These are phyloP conservation scores for Prunus yedoensis DNA, from an alignment of 331 rosid genomes.

Conservation along the genomic window DNA sequence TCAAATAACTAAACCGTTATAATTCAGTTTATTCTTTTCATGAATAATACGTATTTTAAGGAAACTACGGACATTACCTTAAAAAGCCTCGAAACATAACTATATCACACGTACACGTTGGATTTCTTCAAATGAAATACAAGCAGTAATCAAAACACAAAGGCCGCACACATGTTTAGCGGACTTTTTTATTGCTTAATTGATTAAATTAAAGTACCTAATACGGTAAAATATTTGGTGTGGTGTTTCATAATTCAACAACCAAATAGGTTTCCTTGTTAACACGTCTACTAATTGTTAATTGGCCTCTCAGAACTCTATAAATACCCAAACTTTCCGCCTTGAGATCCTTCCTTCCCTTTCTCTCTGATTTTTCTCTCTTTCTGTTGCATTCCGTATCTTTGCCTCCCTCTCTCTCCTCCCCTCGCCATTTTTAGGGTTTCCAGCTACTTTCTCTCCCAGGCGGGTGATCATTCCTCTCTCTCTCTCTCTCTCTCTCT, in stretches of 20 bases:
- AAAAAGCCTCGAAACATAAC: too few relatives aligned
- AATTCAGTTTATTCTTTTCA: too few relatives aligned
- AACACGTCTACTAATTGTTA: conserved; percentile 31
- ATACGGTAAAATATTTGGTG: neutral
- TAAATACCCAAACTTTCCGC: conserved; percentile 29
- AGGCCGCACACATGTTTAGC: too few relatives aligned
- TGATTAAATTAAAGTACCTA: neutral
- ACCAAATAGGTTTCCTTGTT: conserved; percentile 32
- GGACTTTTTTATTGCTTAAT: too few relatives aligned
- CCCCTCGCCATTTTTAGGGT: conserved; percentile 24
- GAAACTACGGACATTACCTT: too few relatives aligned
- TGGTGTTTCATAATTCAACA: conserved; percentile 10
- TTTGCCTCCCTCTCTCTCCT: neutral
- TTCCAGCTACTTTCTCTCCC: neutral
- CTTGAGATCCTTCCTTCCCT: conserved; percentile 11
- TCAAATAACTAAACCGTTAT: too few relatives aligned
- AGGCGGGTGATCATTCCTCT: conserved; percentile 5
- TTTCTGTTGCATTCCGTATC: conserved; percentile 21
- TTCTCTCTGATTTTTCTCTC: neutral
- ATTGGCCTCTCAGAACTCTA: conserved; percentile 13
- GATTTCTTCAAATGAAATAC: too few relatives aligned
- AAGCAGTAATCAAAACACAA: neutral
- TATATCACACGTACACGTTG: neutral
- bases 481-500: too few relatives aligned
- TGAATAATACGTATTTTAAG: too few relatives aligned